Base-by-base conservation (phyloP, 1,284 basidiomycete species). In the Cystobasidiaceae sp. region DNA sequence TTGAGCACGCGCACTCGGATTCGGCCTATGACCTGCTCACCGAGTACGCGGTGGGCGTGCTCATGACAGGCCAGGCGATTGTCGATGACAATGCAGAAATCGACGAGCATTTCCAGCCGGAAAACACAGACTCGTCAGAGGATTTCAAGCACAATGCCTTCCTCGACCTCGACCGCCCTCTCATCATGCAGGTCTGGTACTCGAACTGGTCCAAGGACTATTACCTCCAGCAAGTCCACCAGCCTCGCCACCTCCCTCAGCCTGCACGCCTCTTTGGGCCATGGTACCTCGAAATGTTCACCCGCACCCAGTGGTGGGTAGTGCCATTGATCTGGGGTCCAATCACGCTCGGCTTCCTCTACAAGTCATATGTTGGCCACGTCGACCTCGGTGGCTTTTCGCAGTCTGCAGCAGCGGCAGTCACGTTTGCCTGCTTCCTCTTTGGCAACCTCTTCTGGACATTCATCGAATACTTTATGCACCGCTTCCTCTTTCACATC, bases 401-500 rank as follows among this genome's bases (percentile, higher is more conserved):
- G 39, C 77, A 87, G 34, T 79, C 85, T 6, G 69, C 77, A 11
- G 76, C 77, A 2, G 81, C 83, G 0, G 75, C 83, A 49, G 41
- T 57, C 15, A 55, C 62, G 4, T 23, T 64, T 6, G 68, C 66
- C 30, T 92, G 85, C 78, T 91, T 90, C 82, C 75, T 90, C 65
- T 54, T 85, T 33, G 94, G 94, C 9, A 90, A 90, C 76, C 45
- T 97, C 56, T 82, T 96, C 71, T 99, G 94, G 94, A 97, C 94
- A 0, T 76, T 97, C 67, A 80, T 99, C 76, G 96, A 98, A 78
- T 99, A 98, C 77, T 79, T 80, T n/a, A 79, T 99, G 74, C 96
- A 99, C 79, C 87, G 94, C 32, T 97, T 97, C 84, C 80, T 99
- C 58, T 99, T 99, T 85, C 96, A 99, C 79, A 80, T 99, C 71